A percentile compares a stretch with the other conserved stretches of the same genome.
phyloP scores from a whole-genome alignment of 345 rosid species.

The Euphorbia lathyris region DNA sequence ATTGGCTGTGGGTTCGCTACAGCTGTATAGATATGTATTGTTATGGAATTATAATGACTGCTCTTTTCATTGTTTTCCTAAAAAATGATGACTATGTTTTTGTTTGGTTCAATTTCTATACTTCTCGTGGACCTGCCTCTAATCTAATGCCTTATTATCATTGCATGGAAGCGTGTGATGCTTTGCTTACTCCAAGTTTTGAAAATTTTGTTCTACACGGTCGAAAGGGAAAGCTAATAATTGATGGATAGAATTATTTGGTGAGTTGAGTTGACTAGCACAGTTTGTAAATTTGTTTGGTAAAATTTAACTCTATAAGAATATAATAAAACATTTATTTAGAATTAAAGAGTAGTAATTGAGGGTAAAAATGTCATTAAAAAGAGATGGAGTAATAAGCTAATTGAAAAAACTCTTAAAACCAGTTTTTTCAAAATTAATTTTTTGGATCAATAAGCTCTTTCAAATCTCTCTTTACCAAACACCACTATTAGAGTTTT shows the following conservation, averaged over 20 bases:
- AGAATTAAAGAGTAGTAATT: too few species aligned
- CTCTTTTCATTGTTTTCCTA: background rate
- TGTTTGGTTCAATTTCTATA: background rate
- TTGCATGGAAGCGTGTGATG: conserved; percentile 7
- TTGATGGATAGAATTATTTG: background rate
- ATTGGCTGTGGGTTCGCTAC: conserved; percentile 25
- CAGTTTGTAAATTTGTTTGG: too few species aligned
- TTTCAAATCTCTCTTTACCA: too few species aligned
- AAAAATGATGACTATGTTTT: background rate
- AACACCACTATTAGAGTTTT: too few species aligned
- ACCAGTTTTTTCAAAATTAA: too few species aligned
- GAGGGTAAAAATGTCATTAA: too few species aligned
- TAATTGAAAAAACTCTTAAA: too few species aligned
- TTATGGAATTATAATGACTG: background rate
- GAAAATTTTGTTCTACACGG: background rate
- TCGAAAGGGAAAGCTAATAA: background rate
- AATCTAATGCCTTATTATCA: background rate
- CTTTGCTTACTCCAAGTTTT: background rate
- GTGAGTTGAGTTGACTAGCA: too few species aligned
- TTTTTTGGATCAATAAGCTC: too few species aligned
- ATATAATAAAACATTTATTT: too few species aligned
- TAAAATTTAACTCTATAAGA: too few species aligned
- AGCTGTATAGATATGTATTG: conserved; percentile 15
- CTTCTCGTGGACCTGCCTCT: background rate
- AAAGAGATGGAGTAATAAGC: too few species aligned